Percentiles rank a stretch among this genome's conserved stretches.
Evolutionary conservation across 148 eudicot genomes (phyloP).

Genomic region (Rhododendron vialii): DNA sequence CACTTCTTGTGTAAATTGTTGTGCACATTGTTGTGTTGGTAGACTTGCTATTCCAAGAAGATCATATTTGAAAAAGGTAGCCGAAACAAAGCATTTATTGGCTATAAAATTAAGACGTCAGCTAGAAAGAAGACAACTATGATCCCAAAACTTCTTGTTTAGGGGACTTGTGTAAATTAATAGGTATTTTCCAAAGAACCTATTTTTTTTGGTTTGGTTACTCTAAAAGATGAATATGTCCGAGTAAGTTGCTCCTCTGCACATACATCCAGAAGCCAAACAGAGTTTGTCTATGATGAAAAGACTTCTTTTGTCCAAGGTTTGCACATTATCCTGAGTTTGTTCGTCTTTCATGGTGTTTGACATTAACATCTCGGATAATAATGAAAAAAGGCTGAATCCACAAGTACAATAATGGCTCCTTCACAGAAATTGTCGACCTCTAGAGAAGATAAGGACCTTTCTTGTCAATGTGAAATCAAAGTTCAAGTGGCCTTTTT

Average conservation of each 20-base stretch:
- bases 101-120: neutral
- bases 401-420: neutral
- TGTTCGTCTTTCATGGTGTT: too few relatives aligned
- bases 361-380: neutral
- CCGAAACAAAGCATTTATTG: neutral
- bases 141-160: neutral
- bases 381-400: neutral
- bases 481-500: neutral
- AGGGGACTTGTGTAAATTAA: neutral
- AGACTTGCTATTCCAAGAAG: neutral
- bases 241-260: neutral
- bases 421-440: neutral
- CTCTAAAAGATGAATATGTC: neutral
- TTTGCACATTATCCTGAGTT: neutral
- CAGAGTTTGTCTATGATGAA: neutral
- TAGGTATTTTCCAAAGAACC: neutral
- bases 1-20: neutral
- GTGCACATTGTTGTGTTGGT: neutral
- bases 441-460: neutral
- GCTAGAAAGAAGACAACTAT: neutral
- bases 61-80: neutral
- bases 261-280: neutral
- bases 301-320: neutral
- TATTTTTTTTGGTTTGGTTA: too few relatives aligned
- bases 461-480: neutral